phyloP scores from a whole-genome alignment of 176 grass and related monocot species.

The Olyra latifolia region DNA sequence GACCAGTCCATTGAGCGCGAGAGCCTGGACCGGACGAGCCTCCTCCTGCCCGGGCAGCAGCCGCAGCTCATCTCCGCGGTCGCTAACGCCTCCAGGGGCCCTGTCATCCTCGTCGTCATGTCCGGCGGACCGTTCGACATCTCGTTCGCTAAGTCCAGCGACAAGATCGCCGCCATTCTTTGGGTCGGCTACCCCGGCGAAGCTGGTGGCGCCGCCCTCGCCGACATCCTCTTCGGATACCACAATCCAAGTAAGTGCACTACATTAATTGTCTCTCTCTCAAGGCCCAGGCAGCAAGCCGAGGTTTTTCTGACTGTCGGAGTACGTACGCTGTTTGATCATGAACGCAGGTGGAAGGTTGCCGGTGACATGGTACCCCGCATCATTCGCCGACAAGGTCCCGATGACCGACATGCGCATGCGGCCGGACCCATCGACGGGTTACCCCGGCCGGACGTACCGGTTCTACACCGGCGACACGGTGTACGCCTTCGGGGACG shows the following conservation, averaged over 20 bases:
- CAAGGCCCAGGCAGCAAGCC: not conserved
- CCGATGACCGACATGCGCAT: slow-evolving; percentile 88
- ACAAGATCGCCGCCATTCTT: slow-evolving; percentile 67
- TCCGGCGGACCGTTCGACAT: slow-evolving; percentile 86
- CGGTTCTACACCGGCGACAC: slow-evolving; percentile 88
- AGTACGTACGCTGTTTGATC: not conserved
- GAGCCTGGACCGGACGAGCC: slow-evolving; percentile 66
- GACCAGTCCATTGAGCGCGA: slow-evolving; percentile 80
- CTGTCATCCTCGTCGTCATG: slow-evolving; percentile 93
- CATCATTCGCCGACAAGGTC: slow-evolving; percentile 57
- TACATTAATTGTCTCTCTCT: not conserved
- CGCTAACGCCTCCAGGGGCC: slow-evolving; percentile 61
- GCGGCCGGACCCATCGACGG: slow-evolving; percentile 59
- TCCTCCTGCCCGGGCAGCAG: slow-evolving; percentile 73
- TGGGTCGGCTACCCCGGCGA: slow-evolving; percentile 95
- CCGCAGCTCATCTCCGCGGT: slow-evolving; percentile 61
- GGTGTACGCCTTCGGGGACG: slow-evolving; percentile 82
- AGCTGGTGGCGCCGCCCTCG: slow-evolving; percentile 76
- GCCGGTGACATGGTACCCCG: slow-evolving; percentile 94
- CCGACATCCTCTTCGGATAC: slow-evolving; percentile 81
- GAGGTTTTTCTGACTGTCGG: too few relatives aligned
- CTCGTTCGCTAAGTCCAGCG: slow-evolving; percentile 50
- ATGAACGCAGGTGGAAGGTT: slow-evolving; percentile 60
- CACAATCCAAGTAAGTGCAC: slow-evolving; percentile 65
- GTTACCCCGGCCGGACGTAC: slow-evolving; percentile 85